Percentiles rank a stretch among this genome's conserved stretches.
Conservation (phyloP, 306 rosid genomes). For the Vicia faba region DNA sequence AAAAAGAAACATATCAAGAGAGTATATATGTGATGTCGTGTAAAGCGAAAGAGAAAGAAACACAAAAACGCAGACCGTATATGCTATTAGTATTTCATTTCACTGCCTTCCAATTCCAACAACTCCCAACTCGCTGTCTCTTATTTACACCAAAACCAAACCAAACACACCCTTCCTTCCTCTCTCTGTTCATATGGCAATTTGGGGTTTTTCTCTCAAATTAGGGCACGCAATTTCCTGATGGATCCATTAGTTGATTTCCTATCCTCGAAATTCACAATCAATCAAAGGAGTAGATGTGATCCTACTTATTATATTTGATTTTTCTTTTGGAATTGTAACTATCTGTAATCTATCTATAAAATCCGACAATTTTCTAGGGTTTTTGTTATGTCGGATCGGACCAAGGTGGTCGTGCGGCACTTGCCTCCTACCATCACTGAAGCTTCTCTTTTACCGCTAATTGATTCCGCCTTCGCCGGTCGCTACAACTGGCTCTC, state of each 20-base stretch:
- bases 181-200: too few relatives aligned
- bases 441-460: slow-evolving; percentile 48
- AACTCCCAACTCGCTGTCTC: too few relatives aligned
- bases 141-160: too few relatives aligned
- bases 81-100: too few relatives aligned
- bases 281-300: not conserved
- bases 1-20: too few relatives aligned
- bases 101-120: too few relatives aligned
- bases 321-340: too few relatives aligned
- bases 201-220: not conserved
- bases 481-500: slow-evolving; percentile 71
- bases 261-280: not conserved
- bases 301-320: not conserved
- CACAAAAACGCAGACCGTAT: too few relatives aligned
- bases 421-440: slow-evolving; percentile 77
- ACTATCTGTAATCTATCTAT: not conserved
- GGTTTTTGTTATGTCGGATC: slow-evolving; percentile 60
- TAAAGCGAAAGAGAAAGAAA: too few relatives aligned
- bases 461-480: slow-evolving; percentile 52
- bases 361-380: slow-evolving; percentile 10
- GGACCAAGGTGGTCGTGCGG: slow-evolving; percentile 79
- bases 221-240: not conserved
- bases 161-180: too few relatives aligned
- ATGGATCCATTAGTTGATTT: not conserved
- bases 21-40: too few relatives aligned